Conservation (phyloP, 2,329 filamentous ascomycete species). For the Aureobasidium sp. region DNA sequence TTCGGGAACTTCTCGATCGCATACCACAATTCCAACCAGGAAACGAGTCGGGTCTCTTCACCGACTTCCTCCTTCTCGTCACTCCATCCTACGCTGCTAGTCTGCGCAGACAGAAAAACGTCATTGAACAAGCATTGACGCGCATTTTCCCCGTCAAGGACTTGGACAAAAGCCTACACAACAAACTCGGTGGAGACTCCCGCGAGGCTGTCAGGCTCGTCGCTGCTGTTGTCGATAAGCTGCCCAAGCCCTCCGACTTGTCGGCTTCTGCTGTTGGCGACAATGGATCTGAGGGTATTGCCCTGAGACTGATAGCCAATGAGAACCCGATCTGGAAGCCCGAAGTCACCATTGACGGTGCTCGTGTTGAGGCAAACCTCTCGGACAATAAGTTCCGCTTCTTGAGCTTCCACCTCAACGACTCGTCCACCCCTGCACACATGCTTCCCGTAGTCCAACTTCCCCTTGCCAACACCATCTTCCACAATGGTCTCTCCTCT, state of each 20-base stretch:
- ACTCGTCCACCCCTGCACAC: not conserved
- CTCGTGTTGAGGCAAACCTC: not conserved
- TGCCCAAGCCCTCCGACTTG: constrained; percentile 3
- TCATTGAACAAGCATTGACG: not conserved
- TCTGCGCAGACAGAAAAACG: not conserved
- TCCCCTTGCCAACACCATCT: constrained; percentile 69
- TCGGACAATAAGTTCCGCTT: not conserved
- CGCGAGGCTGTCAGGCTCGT: constrained; percentile 7
- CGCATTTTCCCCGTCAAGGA: constrained; percentile 6
- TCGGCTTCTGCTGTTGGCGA: not conserved
- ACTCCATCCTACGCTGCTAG: constrained; percentile 12
- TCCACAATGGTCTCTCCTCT: constrained; percentile 57
- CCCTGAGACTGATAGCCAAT: not conserved
- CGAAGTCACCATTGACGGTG: not conserved
- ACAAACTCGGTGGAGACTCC: not conserved
- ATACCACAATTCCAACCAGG: not conserved
- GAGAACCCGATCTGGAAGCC: not conserved
- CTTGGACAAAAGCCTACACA: not conserved
- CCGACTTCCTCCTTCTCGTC: constrained; percentile 11
- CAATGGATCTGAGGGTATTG: constrained; percentile 3
- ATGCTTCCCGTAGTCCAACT: constrained; percentile 29
- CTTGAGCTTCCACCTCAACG: constrained; percentile 1
- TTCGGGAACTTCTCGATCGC: not conserved
- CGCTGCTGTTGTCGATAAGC: constrained; percentile 15
- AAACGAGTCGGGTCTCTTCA: not conserved